Percentiles rank a stretch among this genome's conserved stretches.
phyloP scores from a whole-genome alignment of 805 yeast species.

The Pichia pseudocactophila region DNA sequence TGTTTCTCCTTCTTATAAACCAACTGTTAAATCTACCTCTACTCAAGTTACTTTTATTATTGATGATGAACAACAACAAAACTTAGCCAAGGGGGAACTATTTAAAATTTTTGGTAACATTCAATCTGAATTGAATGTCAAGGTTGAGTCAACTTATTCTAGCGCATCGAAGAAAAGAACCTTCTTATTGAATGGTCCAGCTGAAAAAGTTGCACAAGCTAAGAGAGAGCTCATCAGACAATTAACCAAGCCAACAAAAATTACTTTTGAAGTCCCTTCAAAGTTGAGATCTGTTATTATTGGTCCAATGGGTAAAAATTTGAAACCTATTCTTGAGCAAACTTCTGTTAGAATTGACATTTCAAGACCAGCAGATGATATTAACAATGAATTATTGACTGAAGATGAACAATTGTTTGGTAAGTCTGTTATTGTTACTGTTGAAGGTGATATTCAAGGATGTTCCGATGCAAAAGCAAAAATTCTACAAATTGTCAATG shows the following conservation, averaged over 20 bases:
- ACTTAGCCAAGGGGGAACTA: constrained; percentile 55
- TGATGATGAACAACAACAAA: constrained; percentile 58
- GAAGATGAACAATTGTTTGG: constrained; percentile 53
- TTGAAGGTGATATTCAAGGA: constrained; percentile 83
- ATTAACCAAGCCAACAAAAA: constrained; percentile 63
- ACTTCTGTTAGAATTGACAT: constrained; percentile 67
- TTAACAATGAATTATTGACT: constrained; percentile 12
- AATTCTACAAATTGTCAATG: constrained; percentile 65
- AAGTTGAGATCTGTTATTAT: constrained; percentile 69
- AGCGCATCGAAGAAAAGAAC: constrained; percentile 69
- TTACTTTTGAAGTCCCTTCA: constrained; percentile 62
- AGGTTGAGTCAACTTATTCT: constrained; percentile 77
- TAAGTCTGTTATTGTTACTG: constrained; percentile 47
- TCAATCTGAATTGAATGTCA: constrained; percentile 51
- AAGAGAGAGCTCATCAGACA: constrained; percentile 67
- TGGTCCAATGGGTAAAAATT: constrained; percentile 77
- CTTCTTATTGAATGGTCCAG: constrained; percentile 70
- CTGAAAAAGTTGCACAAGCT: constrained; percentile 56
- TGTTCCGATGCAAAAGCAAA: constrained; percentile 61
- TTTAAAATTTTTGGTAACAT: constrained; percentile 56
- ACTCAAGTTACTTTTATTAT: constrained; percentile 76
- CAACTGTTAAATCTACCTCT: constrained; percentile 45
- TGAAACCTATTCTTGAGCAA: constrained; percentile 67
- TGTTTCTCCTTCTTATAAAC: constrained; percentile 22
- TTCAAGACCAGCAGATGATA: constrained; percentile 27